A percentile compares a stretch with the other conserved stretches of the same genome.
Evolutionary conservation across 139 green algal species (phyloP).

Genomic region (Chlorella sp.): DNA sequence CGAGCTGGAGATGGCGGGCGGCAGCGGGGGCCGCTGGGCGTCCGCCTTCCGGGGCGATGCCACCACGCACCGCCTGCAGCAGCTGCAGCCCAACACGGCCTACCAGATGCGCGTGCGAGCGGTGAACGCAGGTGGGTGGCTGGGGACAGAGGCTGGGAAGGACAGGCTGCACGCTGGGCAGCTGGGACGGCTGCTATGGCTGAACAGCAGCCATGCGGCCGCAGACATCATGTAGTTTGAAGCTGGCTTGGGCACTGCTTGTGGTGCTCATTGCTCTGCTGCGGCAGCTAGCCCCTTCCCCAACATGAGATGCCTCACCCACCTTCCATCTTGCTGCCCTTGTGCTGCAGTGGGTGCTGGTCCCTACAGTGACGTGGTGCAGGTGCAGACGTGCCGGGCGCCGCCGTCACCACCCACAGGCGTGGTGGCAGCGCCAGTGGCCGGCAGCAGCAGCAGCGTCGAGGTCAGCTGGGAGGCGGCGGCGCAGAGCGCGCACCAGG

Average conservation of each 20-base stretch:
- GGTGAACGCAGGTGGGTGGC: slow-evolving; percentile 40
- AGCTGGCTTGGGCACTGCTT: neutral
- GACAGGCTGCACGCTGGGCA: neutral
- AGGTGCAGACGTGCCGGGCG: slow-evolving; percentile 24
- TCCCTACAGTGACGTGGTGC: slow-evolving; percentile 26
- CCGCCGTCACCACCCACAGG: slow-evolving; percentile 43
- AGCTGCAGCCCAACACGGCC: slow-evolving; percentile 40
- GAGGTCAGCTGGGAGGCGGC: slow-evolving; percentile 44
- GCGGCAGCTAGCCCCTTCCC: neutral
- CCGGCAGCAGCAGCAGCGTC: neutral
- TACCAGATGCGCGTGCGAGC: slow-evolving; percentile 60
- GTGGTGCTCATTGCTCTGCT: too few species aligned
- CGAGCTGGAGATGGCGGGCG: slow-evolving; percentile 37
- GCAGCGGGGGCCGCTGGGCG: neutral
- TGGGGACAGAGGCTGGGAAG: too few species aligned
- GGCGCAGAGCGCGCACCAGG: neutral
- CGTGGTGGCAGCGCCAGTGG: neutral
- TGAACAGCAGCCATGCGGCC: too few species aligned
- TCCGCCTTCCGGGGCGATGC: slow-evolving; percentile 39
- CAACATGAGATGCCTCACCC: neutral
- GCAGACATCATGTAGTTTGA: too few species aligned
- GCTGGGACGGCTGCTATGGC: too few species aligned
- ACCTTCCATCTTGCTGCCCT: neutral
- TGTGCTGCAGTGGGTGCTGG: slow-evolving; percentile 41
- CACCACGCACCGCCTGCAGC: slow-evolving; percentile 23